Percentiles rank a stretch among this genome's conserved stretches.
These are phyloP conservation scores for Sungouiozyma intestinalis DNA, from an alignment of 805 yeast genomes.

Conservation along the genomic window DNA sequence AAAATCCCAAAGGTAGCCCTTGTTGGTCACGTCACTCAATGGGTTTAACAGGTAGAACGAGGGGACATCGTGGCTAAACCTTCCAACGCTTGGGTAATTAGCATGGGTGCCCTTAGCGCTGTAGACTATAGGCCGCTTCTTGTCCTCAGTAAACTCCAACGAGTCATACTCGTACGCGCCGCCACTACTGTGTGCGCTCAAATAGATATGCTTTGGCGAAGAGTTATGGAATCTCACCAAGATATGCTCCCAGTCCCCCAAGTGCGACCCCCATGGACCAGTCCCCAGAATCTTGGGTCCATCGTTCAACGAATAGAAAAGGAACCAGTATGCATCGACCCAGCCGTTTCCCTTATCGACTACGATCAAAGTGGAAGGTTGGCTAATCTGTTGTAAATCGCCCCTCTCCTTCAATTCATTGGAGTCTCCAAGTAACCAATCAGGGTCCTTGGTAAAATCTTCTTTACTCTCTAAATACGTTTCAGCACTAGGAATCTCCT, in stretches of 20 bases:
- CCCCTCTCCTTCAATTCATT: conserved; percentile 46
- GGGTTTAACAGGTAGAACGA: conserved; percentile 46
- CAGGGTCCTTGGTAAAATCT: conserved; percentile 67
- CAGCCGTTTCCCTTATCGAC: conserved; percentile 90
- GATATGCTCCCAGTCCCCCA: conserved; percentile 97
- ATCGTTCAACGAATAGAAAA: conserved; percentile 82
- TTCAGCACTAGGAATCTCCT: background rate
- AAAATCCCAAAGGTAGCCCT: conserved; percentile 93
- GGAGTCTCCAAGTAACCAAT: conserved; percentile 70
- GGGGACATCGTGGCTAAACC: conserved; percentile 88
- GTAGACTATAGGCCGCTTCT: conserved; percentile 60
- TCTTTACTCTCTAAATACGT: conserved; percentile 43
- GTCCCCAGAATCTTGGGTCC: conserved; percentile 97
- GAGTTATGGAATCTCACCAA: conserved; percentile 79
- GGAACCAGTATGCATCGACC: conserved; percentile 94
- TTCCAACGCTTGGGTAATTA: conserved; percentile 84
- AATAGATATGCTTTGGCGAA: conserved; percentile 75
- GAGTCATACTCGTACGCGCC: conserved; percentile 64
- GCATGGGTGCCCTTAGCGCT: conserved; percentile 95
- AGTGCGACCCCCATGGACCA: conserved; percentile 93
- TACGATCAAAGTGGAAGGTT: conserved; percentile 72
- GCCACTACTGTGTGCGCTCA: conserved; percentile 98
- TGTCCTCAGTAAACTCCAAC: background rate
- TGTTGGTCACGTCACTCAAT: conserved; percentile 79
- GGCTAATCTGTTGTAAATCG: conserved; percentile 45